Evolutionary conservation across 352 stramenopile genomes (phyloP), one percentile per base, ranked within the genome.

Genomic region (Phytophthora megakarya): DNA sequence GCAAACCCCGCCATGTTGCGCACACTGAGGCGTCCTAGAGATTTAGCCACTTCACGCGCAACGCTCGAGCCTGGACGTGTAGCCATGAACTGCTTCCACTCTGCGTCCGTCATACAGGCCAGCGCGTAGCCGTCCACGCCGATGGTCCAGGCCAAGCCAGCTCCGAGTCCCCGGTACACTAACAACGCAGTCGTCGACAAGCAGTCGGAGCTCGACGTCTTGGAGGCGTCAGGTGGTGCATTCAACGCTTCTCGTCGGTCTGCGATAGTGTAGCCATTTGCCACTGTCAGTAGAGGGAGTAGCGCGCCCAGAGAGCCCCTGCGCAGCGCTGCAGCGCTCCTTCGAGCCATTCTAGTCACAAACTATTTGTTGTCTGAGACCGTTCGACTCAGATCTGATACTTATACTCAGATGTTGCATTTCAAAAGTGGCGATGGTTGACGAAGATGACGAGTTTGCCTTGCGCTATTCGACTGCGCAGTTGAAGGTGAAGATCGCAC

Each of bases 91-190:
- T 81, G 63, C 4, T 40, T 52, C 81, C 78, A 89, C 28, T 81
- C 53, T 3, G 25, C 23, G 8, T 81, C 67, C 4, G 75, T 68
- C 15, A 71, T 69, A 15, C 60, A 66, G 15, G 87, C 48, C 26
- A 92, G 44, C 30, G 56, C 68, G 62, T 94, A 94, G 13, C 71
- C 70, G 38, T 94, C 85, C 32, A 90, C 82, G 35, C 67, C 78
- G n/a, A 94, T 68, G 3, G 85, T 92, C 85, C 85, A 94, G 22
- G 84, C 83, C 11, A 89, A 23, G 21, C 85, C 85, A 12, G 85
- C 78, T 21, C 81, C 80, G 18, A 92, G 26, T 7, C 85, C 85
- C 45, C 83, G 78, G 40, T 74, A 82, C 39, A 90, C 58, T 25
- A 92, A 72, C 57, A 88, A 54, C 19, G 72, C 81, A 2, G 81